These are phyloP conservation scores for Alternaria burnsii DNA, from an alignment of 2,329 filamentous ascomycete species.

Conservation along the genomic window DNA sequence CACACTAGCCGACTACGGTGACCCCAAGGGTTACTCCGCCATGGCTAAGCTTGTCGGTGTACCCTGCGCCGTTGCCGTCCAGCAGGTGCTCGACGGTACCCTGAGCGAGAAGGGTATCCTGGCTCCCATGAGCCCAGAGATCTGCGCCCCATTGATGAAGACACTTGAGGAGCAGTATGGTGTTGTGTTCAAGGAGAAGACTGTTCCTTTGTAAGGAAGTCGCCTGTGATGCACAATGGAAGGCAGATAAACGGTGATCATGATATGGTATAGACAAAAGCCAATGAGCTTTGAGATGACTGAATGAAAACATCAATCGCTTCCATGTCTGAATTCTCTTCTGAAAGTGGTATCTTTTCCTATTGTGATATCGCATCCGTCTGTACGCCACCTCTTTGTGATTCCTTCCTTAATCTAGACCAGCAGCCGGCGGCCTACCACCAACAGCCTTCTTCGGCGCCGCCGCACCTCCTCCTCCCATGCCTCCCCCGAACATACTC, in stretches of 20 bases:
- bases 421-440: constrained; percentile 38
- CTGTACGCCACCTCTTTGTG: neutral
- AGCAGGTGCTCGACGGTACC: constrained; percentile 79
- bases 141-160: constrained; percentile 77
- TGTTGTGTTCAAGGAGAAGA: constrained; percentile 77
- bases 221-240: neutral
- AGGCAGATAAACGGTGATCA: neutral
- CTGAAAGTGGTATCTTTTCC: constrained; percentile 10
- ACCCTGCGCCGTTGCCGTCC: constrained; percentile 75
- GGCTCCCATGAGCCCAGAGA: constrained; percentile 76
- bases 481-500: constrained; percentile 84
- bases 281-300: neutral
- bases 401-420: constrained; percentile 44
- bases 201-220: constrained; percentile 37
- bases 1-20: constrained; percentile 84
- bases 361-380: neutral
- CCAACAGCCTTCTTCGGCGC: constrained; percentile 56
- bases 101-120: constrained; percentile 77
- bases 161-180: constrained; percentile 81
- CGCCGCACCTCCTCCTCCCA: constrained; percentile 59
- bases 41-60: constrained; percentile 87
- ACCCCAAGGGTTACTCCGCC: constrained; percentile 77
- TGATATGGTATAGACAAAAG: constrained; percentile 9
- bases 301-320: constrained; percentile 5
- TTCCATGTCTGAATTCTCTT: neutral